A percentile compares a stretch with the other conserved stretches of the same genome.
These are phyloP conservation scores for Tulasnella sp. DNA, from an alignment of 768 basidiomycete species.

Conservation along the genomic window DNA sequence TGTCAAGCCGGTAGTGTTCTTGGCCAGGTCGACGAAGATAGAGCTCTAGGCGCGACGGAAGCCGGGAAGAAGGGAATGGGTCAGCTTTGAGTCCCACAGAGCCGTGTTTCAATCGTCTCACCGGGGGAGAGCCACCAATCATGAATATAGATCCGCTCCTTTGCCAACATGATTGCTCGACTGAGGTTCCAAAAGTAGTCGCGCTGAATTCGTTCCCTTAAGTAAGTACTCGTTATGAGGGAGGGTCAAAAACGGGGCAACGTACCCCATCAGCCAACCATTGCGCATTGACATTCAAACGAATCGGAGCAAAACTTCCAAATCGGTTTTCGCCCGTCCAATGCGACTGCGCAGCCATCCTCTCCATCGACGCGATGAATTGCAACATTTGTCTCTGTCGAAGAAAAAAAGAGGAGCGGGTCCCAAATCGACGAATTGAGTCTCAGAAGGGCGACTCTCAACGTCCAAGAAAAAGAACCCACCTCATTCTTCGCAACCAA, in stretches of 20 bases:
- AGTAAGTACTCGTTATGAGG: not conserved
- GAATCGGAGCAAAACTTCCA: slow-evolving; percentile 86
- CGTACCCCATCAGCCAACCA: slow-evolving; percentile 96
- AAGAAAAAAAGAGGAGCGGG: not conserved
- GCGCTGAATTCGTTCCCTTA: slow-evolving; percentile 43
- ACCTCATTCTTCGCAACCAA: slow-evolving; percentile 83
- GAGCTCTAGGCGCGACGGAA: slow-evolving; percentile 45
- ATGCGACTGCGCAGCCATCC: slow-evolving; percentile 63
- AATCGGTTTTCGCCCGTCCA: slow-evolving; percentile 81
- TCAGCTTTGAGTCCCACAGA: not conserved
- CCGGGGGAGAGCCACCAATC: slow-evolving; percentile 98
- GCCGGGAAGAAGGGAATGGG: slow-evolving; percentile 10
- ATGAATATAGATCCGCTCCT: slow-evolving; percentile 86
- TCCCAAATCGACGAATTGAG: not conserved
- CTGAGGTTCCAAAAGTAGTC: slow-evolving; percentile 99
- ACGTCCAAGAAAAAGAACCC: slow-evolving; percentile 20
- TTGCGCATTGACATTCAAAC: slow-evolving; percentile 87
- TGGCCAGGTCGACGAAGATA: slow-evolving; percentile 78
- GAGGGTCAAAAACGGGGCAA: slow-evolving; percentile 16
- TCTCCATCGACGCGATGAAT: slow-evolving; percentile 88
- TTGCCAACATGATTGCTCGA: slow-evolving; percentile 80
- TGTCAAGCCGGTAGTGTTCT: slow-evolving; percentile 79
- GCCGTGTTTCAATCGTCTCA: slow-evolving; percentile 29
- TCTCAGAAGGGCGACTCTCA: not conserved
- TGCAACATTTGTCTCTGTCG: slow-evolving; percentile 87